Evolutionary conservation across 2,329 filamentous ascomycete species (phyloP).

Genomic region (Aureobasidium sp.): DNA sequence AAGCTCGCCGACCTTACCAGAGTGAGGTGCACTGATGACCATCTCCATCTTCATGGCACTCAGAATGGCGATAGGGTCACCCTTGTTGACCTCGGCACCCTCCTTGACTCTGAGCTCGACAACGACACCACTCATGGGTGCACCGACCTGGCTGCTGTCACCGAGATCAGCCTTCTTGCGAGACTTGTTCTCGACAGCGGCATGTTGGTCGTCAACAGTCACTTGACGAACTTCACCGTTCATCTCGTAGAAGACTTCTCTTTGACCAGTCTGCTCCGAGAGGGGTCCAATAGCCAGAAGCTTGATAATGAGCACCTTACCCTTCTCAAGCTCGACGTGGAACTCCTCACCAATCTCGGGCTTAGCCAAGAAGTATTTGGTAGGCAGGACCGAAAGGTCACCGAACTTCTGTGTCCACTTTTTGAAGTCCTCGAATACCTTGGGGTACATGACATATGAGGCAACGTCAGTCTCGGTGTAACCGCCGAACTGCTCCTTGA

Average conservation of each 20-base stretch:
- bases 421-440: slow-evolving; percentile 98
- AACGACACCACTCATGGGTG: slow-evolving; percentile 94
- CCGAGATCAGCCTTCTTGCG: slow-evolving; percentile 80
- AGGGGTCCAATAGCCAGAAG: slow-evolving; percentile 87
- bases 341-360: slow-evolving; percentile 97
- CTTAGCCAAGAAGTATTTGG: slow-evolving; percentile 84
- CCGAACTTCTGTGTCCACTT: slow-evolving; percentile 86
- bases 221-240: slow-evolving; percentile 97
- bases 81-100: slow-evolving; percentile 93
- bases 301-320: slow-evolving; percentile 96
- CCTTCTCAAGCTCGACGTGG: slow-evolving; percentile 97
- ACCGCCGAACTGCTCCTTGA: slow-evolving; percentile 75
- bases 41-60: slow-evolving; percentile 99
- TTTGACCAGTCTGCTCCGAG: slow-evolving; percentile 91
- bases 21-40: slow-evolving; percentile 94
- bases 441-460: slow-evolving; percentile 96
- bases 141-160: slow-evolving; percentile 90
- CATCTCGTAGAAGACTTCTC: slow-evolving; percentile 99
- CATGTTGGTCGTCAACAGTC: slow-evolving; percentile 86
- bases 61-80: slow-evolving; percentile 88
- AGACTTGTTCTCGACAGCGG: slow-evolving; percentile 87
- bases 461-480: slow-evolving; percentile 87
- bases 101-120: slow-evolving; percentile 93
- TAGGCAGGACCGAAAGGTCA: slow-evolving; percentile 88
- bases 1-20: slow-evolving; percentile 73